These are phyloP conservation scores for Xylaria sp. DNA, from an alignment of 2,329 filamentous ascomycete genomes.

Conservation along the genomic window DNA sequence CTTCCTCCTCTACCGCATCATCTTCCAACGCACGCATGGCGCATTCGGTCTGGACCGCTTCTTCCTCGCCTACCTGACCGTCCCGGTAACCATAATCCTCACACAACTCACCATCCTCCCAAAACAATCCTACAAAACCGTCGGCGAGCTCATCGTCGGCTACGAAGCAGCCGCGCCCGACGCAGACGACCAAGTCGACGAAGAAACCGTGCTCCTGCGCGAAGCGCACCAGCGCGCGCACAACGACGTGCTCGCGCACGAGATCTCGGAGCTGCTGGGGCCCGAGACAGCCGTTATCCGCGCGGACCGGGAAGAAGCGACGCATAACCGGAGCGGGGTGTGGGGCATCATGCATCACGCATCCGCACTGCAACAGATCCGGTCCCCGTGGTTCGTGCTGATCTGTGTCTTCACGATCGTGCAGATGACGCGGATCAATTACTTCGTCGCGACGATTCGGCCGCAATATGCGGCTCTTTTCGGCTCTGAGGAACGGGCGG, in stretches of 20 bases:
- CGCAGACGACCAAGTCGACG: conserved; percentile 52
- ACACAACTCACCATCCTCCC: conserved; percentile 70
- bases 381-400: conserved; percentile 76
- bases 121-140: conserved; percentile 71
- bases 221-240: conserved; percentile 55
- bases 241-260: conserved; percentile 58
- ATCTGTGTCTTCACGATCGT: conserved; percentile 76
- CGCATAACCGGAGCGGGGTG: conserved; percentile 67
- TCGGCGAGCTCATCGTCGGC: conserved; percentile 74
- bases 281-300: conserved; percentile 57
- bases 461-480: conserved; percentile 77
- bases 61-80: conserved; percentile 66
- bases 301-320: conserved; percentile 60
- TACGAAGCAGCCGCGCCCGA: conserved; percentile 49
- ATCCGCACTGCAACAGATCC: conserved; percentile 66
- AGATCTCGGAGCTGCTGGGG: conserved; percentile 70
- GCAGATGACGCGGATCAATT: conserved; percentile 81
- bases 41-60: conserved; percentile 60
- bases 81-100: conserved; percentile 61
- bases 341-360: conserved; percentile 80
- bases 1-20: conserved; percentile 67
- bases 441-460: conserved; percentile 82
- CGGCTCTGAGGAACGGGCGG: conserved; percentile 53
- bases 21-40: conserved; percentile 55
- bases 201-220: conserved; percentile 49